These are phyloP conservation scores for Penicillium sp. DNA, from an alignment of 2,329 filamentous ascomycete genomes.

Conservation along the genomic window DNA sequence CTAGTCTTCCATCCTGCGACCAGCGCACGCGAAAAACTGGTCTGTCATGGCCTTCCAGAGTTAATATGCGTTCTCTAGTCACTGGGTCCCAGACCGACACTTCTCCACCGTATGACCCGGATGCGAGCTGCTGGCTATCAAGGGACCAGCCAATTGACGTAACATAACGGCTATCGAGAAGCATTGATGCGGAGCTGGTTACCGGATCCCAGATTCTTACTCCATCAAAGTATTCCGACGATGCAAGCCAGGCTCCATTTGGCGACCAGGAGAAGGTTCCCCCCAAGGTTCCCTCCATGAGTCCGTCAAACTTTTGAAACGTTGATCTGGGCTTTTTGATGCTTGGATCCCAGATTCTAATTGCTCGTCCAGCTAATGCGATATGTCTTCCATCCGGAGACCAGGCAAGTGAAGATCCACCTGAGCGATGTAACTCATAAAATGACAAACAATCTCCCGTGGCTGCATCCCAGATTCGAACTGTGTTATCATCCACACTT, in stretches of 20 bases:
- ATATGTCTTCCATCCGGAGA: neutral
- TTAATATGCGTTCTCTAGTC: neutral
- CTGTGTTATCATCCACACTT: neutral
- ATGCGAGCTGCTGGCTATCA: neutral
- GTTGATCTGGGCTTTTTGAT: neutral
- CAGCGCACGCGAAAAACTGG: neutral
- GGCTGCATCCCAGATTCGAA: neutral
- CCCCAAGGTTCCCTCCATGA: too few species aligned
- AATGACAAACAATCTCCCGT: neutral
- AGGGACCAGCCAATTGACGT: neutral
- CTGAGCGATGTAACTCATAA: neutral
- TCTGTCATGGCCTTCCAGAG: neutral
- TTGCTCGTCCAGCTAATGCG: neutral
- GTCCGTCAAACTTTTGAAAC: neutral
- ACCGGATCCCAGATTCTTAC: too few species aligned
- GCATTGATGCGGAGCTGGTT: neutral
- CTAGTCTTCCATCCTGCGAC: neutral
- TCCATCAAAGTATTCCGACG: too few species aligned
- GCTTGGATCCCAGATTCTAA: neutral
- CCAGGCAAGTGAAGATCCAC: neutral
- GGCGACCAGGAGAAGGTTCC: neutral
- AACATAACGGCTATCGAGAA: neutral
- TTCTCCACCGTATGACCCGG: neutral
- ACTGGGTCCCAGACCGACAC: neutral
- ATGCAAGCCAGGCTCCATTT: neutral